Percentiles rank a stretch among this genome's conserved stretches.
phyloP scores from a whole-genome alignment of 2,329 filamentous ascomycete species.

The Cladosporium sp. region DNA sequence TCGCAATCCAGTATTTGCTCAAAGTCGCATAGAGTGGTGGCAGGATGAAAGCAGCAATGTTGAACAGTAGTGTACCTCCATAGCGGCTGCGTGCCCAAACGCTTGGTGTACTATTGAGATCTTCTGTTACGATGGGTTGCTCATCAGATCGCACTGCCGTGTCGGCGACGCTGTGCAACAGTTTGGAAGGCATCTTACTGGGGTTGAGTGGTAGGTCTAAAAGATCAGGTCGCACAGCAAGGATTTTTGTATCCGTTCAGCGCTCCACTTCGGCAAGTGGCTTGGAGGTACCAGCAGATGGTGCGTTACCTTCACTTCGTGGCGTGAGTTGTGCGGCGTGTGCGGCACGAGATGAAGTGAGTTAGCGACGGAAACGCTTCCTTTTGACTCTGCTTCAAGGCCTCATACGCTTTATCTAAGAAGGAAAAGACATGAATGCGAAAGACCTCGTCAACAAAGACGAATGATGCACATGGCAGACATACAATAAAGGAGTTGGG shows the following conservation, averaged over 20 bases:
- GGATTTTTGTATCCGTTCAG: background rate
- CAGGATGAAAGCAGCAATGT: slow-evolving; percentile 58
- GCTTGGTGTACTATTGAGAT: background rate
- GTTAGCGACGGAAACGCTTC: background rate
- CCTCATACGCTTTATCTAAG: background rate
- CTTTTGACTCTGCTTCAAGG: background rate
- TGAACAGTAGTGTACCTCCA: slow-evolving; percentile 57
- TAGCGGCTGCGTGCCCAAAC: slow-evolving; percentile 37
- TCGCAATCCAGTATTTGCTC: slow-evolving; percentile 66
- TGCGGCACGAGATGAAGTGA: background rate
- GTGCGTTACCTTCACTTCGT: background rate
- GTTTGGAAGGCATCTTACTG: background rate
- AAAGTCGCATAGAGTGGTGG: slow-evolving; percentile 65
- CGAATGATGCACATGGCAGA: no score
- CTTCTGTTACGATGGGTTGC: background rate
- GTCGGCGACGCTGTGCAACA: background rate
- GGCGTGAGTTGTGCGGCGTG: background rate
- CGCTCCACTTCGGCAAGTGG: background rate
- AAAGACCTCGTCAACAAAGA: background rate
- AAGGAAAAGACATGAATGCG: background rate
- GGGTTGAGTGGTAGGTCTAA: background rate
- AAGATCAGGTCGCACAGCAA: background rate
- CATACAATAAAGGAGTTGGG: background rate
- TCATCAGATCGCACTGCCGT: background rate
- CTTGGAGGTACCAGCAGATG: background rate